phyloP scores from a whole-genome alignment of 2,329 filamentous ascomycete species.

The Diaporthe velutina region DNA sequence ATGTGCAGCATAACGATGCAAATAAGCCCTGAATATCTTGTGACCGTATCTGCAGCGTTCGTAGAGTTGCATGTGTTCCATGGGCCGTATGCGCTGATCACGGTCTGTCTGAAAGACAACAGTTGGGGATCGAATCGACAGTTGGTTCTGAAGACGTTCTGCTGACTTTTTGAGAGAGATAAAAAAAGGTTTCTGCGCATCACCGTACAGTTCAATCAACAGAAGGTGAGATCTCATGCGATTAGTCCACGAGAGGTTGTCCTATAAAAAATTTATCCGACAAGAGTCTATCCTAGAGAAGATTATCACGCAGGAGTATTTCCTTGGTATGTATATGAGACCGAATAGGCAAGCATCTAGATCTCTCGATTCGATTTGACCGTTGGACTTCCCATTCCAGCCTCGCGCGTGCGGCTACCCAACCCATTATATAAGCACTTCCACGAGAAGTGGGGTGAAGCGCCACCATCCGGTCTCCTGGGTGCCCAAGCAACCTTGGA shows the following conservation, averaged over 20 bases:
- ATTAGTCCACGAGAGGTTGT: not conserved
- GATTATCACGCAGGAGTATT: no score
- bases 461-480: slow-evolving; percentile 13
- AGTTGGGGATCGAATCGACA: not conserved
- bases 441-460: not conserved
- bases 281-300: not conserved
- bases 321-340: no score
- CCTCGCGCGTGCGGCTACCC: not conserved
- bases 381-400: slow-evolving; percentile 4
- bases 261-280: no score
- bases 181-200: no score
- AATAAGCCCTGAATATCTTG: not conserved
- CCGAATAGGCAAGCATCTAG: not conserved
- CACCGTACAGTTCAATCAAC: no score
- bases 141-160: not conserved
- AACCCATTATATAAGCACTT: slow-evolving; percentile 10
- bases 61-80: not conserved
- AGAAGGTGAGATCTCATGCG: no score
- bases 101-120: not conserved
- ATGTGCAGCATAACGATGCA: not conserved
- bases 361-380: not conserved
- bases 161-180: not conserved
- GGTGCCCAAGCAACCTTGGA: slow-evolving; percentile 20
- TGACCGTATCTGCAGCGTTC: not conserved
- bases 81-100: not conserved